These are phyloP conservation scores for Microascus cirrosus DNA, from an alignment of 2,329 filamentous ascomycete species.

Conservation along the genomic window DNA sequence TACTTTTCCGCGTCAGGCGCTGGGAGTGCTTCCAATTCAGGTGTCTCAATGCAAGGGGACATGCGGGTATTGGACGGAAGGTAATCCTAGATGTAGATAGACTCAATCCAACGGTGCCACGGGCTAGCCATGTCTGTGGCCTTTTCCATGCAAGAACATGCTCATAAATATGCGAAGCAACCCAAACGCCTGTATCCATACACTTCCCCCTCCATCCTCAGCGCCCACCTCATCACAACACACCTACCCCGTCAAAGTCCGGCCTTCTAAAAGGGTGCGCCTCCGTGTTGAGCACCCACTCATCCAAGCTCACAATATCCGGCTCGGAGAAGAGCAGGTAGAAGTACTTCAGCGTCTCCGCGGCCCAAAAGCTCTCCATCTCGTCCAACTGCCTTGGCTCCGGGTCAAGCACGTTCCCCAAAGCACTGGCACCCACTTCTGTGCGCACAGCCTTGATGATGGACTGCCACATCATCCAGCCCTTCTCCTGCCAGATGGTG, in stretches of 20 bases:
- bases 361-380: conserved; percentile 87
- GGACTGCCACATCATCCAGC: conserved; percentile 75
- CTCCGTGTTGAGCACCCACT: conserved; percentile 57
- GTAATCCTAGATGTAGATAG: conserved; percentile 6
- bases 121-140: no score
- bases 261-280: conserved; percentile 46
- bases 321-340: conserved; percentile 68
- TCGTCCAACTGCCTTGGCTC: conserved; percentile 38
- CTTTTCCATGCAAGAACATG: neutral
- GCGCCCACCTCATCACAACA: neutral
- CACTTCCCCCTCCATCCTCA: neutral
- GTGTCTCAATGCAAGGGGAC: neutral
- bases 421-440: conserved; percentile 56
- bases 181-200: neutral
- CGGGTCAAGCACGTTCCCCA: conserved; percentile 46
- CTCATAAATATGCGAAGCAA: neutral
- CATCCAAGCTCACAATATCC: conserved; percentile 53
- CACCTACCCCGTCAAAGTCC: conserved; percentile 3
- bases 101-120: neutral
- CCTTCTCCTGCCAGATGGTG: conserved; percentile 61
- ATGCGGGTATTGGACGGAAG: neutral
- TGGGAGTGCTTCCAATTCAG: neutral
- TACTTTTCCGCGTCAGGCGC: no score
- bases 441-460: conserved; percentile 58
- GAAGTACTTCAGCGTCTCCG: conserved; percentile 88